These are phyloP conservation scores for Solanum medicagineum DNA, from an alignment of 257 asterid species.

Conservation along the genomic window DNA sequence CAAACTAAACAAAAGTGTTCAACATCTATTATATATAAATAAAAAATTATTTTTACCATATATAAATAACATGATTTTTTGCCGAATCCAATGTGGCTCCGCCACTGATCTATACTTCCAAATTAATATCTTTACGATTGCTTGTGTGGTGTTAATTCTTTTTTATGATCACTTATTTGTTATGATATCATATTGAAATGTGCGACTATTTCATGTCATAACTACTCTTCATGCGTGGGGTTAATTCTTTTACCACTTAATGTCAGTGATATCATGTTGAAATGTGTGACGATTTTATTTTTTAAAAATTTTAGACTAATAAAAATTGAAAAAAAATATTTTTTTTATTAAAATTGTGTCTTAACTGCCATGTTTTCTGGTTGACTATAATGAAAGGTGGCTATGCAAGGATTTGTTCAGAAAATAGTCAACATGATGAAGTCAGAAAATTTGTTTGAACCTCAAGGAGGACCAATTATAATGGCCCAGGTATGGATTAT, in stretches of 20 bases:
- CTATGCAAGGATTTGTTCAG: constrained; percentile 48
- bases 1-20: too few relatives aligned
- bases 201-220: not conserved
- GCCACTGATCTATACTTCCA: too few relatives aligned
- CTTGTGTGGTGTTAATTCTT: not conserved
- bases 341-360: not conserved
- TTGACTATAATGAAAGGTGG: constrained; percentile 27
- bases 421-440: constrained; percentile 57
- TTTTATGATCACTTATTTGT: not conserved
- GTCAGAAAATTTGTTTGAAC: constrained; percentile 48
- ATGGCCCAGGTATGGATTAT: constrained; percentile 47
- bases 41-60: too few relatives aligned
- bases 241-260: not conserved
- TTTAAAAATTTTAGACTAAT: not conserved
- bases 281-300: not conserved
- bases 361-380: not conserved
- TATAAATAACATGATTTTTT: too few relatives aligned
- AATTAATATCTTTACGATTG: too few relatives aligned
- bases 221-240: too few relatives aligned
- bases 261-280: not conserved
- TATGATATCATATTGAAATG: not conserved
- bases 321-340: not conserved
- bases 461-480: constrained; percentile 78
- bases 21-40: too few relatives aligned
- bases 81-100: too few relatives aligned